Percentiles rank a stretch among this genome's conserved stretches.
Conservation (phyloP, 331 rosid species). For the Cydonia oblonga region DNA sequence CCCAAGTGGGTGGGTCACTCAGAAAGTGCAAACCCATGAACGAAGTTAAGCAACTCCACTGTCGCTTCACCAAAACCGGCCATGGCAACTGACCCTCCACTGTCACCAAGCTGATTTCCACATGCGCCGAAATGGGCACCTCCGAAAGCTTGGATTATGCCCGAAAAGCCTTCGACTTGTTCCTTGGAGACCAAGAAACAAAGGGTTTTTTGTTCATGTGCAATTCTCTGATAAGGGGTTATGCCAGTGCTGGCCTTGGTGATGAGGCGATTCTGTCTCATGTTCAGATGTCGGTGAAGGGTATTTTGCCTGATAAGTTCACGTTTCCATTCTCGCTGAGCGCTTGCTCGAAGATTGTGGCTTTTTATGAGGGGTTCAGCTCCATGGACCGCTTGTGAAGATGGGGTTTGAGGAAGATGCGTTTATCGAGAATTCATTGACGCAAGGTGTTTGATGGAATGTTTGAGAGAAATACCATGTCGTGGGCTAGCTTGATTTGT, state of each 20-base stretch:
- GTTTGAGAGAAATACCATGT: constrained; percentile 72
- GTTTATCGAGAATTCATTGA: constrained; percentile 53
- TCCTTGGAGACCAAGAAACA: constrained; percentile 15
- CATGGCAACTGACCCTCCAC: constrained; percentile 20
- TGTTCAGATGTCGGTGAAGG: constrained; percentile 35
- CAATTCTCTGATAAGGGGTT: constrained; percentile 56
- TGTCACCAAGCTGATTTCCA: constrained; percentile 33
- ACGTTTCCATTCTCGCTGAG: constrained; percentile 64
- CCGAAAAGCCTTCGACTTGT: constrained; percentile 25
- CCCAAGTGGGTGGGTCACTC: constrained; percentile 15
- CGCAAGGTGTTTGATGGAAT: constrained; percentile 69
- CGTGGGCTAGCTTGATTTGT: constrained; percentile 84
- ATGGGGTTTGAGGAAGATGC: constrained; percentile 53
- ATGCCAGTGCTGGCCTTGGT: constrained; percentile 41
- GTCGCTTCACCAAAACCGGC: constrained; percentile 44
- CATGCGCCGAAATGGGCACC: constrained; percentile 46
- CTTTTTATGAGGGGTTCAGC: constrained; percentile 51
- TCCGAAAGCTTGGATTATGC: constrained; percentile 46
- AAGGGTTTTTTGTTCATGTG: constrained; percentile 29
- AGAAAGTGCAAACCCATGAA: constrained; percentile 41
- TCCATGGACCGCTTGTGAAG: constrained; percentile 52
- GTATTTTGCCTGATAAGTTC: constrained; percentile 60
- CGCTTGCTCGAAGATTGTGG: constrained; percentile 47
- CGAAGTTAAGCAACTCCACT: constrained; percentile 52
- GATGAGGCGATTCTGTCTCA: constrained; percentile 40